Percentiles rank a stretch among this genome's conserved stretches.
Conservation (phyloP, 306 rosid species). For the Prunus persica region DNA sequence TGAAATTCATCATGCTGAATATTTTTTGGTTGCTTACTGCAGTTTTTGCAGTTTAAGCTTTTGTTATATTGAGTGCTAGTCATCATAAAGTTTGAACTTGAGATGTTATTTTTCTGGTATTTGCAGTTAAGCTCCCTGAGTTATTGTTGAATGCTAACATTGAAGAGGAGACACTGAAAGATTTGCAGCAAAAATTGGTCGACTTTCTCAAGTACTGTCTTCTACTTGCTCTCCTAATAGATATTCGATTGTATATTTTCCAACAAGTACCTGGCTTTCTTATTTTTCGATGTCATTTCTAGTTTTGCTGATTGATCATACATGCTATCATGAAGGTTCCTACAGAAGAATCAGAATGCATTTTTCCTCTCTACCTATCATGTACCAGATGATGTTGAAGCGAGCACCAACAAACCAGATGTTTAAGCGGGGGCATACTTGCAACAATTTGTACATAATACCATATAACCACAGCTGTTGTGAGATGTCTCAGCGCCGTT, state of each 20-base stretch:
- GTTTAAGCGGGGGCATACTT: conserved; percentile 22
- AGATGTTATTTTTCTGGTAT: conserved; percentile 22
- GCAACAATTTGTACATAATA: conserved; percentile 21
- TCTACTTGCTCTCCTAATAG: conserved; percentile 8
- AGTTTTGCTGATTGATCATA: neutral
- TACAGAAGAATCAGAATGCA: conserved; percentile 51
- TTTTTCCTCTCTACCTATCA: conserved; percentile 69
- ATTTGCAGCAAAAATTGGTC: conserved; percentile 48
- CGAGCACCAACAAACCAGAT: conserved; percentile 44
- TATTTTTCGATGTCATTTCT: neutral
- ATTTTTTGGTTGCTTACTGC: neutral
- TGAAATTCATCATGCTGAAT: too few relatives aligned
- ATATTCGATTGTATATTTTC: neutral
- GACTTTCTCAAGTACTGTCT: conserved; percentile 73
- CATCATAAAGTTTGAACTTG: conserved; percentile 5
- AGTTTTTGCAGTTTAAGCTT: neutral
- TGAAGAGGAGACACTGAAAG: conserved; percentile 60
- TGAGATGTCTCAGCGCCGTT: neutral
- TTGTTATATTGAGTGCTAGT: neutral
- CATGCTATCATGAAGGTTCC: conserved; percentile 56
- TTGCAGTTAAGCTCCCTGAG: conserved; percentile 86
- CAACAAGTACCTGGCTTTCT: neutral
- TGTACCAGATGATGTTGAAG: conserved; percentile 54
- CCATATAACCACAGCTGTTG: neutral
- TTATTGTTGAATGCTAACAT: conserved; percentile 56